These are phyloP conservation scores for Yamadazyma trypodendri DNA, from an alignment of 1,139 yeast genomes.

Conservation along the genomic window DNA sequence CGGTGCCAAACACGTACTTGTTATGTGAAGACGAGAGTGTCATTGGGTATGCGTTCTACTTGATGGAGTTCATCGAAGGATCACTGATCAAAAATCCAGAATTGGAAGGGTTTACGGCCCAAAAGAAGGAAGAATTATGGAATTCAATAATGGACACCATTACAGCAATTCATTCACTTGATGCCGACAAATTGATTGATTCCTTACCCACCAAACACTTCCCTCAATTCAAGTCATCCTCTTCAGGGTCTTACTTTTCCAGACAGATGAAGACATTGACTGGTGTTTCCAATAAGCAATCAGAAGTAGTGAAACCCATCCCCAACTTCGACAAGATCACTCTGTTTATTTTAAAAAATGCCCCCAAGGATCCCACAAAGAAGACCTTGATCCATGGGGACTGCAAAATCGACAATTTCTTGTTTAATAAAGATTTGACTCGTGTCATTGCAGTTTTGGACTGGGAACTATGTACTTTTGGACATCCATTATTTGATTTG, in stretches of 20 bases:
- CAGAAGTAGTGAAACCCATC: slow-evolving; percentile 49
- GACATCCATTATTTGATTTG: slow-evolving; percentile 65
- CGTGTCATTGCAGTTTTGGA: slow-evolving; percentile 59
- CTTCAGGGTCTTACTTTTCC: slow-evolving; percentile 42
- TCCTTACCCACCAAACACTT: slow-evolving; percentile 47
- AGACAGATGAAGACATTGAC: slow-evolving; percentile 55
- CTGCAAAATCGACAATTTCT: slow-evolving; percentile 62
- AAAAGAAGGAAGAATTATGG: slow-evolving; percentile 40
- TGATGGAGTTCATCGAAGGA: slow-evolving; percentile 63
- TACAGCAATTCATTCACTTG: slow-evolving; percentile 52
- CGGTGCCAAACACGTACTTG: slow-evolving; percentile 47
- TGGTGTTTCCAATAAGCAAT: slow-evolving; percentile 50
- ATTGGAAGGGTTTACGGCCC: slow-evolving; percentile 37
- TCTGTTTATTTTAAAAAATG: slow-evolving; percentile 38
- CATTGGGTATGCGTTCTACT: slow-evolving; percentile 53
- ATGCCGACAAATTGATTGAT: slow-evolving; percentile 43
- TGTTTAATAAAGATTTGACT: slow-evolving; percentile 52
- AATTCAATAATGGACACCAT: slow-evolving; percentile 50
- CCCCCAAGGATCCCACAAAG: slow-evolving; percentile 50
- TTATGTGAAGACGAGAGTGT: slow-evolving; percentile 53
- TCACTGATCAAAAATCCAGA: slow-evolving; percentile 57
- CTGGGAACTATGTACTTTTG: slow-evolving; percentile 70
- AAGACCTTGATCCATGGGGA: slow-evolving; percentile 63
- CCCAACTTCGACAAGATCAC: slow-evolving; percentile 48
- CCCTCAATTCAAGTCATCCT: slow-evolving; percentile 39